Base-by-base conservation (phyloP, 2,329 filamentous ascomycete genomes). In the Seiridium unicorne region DNA sequence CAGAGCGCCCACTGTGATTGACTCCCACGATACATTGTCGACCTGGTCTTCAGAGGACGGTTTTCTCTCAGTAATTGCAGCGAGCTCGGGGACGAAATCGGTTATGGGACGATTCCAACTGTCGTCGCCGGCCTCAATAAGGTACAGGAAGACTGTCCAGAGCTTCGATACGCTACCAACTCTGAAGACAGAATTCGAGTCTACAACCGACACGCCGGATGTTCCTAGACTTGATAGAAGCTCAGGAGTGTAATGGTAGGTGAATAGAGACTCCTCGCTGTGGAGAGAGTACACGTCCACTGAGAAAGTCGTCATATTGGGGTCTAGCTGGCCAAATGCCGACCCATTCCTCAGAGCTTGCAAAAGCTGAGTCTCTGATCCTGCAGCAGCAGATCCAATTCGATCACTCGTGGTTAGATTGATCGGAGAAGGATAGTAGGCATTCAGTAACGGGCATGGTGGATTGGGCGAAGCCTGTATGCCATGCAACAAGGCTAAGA, bases 131-230 rank as follows among this genome's bases (percentile, higher is more conserved):
- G 34, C 51, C 6, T 5, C 13, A 32, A 55, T 44, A 5, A 55
- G 51, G 31, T 40, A 44, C 5, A 55, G 32, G 51, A 36, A 55
- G 51, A 42, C 51, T 40, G 38, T 55, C 51, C n/a, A 44, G 13
- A 55, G 51, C 51, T 55, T 55, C 36, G 51, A 55, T 11, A 55
- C 38, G 51, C 51, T 55, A 10, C 51, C 51, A 44, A 55, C 10
- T 11, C 51, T 32, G 26, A 40, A 55, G 34, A 44, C 38, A 4
- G 51, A n/a, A 26, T 55, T 55, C 10, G 51, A 40, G 31, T 55
- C 51, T 5, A 55, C 36, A 18, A 5, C 31, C 5, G 10, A 10
- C 6, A 55, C 51, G 13, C 51, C 51, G 31, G 11, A 13, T 5
- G 49, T 53, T 9, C 9, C 7, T 35, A 9, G 34, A 18, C 49